These are phyloP conservation scores for Plasmodium berghei DNA, from an alignment of 169 alveolate species.

Conservation along the genomic window DNA sequence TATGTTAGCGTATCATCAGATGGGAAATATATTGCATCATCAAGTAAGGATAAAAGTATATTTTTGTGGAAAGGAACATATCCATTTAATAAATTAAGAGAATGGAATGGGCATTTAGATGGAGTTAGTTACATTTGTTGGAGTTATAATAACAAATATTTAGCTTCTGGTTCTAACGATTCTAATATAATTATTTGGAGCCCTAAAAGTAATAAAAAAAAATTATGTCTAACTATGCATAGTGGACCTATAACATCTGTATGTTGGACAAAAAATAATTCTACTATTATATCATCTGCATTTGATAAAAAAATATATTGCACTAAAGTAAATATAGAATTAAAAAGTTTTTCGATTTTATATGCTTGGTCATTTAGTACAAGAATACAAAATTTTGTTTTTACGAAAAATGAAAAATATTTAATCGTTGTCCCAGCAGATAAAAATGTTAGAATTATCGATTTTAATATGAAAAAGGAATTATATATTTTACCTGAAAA, in stretches of 20 bases:
- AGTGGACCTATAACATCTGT: constrained; percentile 77
- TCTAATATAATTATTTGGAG: constrained; percentile 82
- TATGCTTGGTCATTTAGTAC: constrained; percentile 79
- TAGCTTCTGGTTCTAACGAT: constrained; percentile 80
- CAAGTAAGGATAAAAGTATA: constrained; percentile 82
- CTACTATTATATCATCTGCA: constrained; percentile 78
- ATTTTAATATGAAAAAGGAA: constrained; percentile 73
- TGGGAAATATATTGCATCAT: constrained; percentile 83
- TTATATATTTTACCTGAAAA: constrained; percentile 80
- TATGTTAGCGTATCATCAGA: constrained; percentile 80
- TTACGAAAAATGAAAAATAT: constrained; percentile 80
- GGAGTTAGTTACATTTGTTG: constrained; percentile 83
- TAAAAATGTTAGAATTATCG: constrained; percentile 78
- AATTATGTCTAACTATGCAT: constrained; percentile 78
- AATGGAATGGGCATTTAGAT: constrained; percentile 81
- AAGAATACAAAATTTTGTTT: constrained; percentile 78
- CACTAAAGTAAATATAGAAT: constrained; percentile 64
- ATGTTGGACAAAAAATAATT: constrained; percentile 80
- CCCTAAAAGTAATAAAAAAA: constrained; percentile 75
- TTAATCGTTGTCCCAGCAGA: constrained; percentile 82
- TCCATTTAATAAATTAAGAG: constrained; percentile 79
- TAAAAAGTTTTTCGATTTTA: constrained; percentile 64
- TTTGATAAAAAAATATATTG: constrained; percentile 79
- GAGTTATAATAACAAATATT: constrained; percentile 79
- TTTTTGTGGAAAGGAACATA: constrained; percentile 78